Evolutionary conservation across 441 rosid genomes (phyloP).

Genomic region (Kokia cookei): DNA sequence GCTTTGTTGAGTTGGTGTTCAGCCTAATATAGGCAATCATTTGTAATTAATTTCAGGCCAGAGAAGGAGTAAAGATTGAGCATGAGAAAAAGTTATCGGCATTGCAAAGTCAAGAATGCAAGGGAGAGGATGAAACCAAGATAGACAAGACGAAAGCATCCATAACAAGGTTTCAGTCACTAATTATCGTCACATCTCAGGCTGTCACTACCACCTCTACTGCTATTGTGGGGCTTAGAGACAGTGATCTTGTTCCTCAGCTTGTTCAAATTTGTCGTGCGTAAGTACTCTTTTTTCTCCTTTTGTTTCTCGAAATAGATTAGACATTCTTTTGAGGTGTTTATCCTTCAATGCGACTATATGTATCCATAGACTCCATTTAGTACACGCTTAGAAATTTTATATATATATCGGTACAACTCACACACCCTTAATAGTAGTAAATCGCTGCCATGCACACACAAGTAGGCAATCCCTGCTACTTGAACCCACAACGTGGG

Average conservation of each 20-base stretch:
- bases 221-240: conserved; percentile 66
- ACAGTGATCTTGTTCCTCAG: conserved; percentile 84
- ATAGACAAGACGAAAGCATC: conserved; percentile 82
- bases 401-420: too few relatives aligned
- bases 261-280: conserved; percentile 82
- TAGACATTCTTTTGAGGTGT: not conserved
- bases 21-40: not conserved
- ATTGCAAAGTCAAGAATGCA: conserved; percentile 86
- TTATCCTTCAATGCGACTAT: not conserved
- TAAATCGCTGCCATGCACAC: too few relatives aligned
- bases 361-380: not conserved
- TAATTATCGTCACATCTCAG: conserved; percentile 68
- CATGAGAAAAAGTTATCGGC: conserved; percentile 75
- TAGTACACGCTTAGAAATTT: not conserved
- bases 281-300: conserved; percentile 31
- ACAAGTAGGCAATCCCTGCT: too few relatives aligned
- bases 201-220: conserved; percentile 86
- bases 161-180: conserved; percentile 61
- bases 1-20: not conserved
- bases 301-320: not conserved
- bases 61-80: conserved; percentile 89
- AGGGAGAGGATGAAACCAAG: conserved; percentile 80
- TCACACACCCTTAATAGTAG: too few relatives aligned
- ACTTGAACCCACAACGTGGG: too few relatives aligned
- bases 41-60: conserved; percentile 36